These are phyloP conservation scores for Leccinum incarnatum DNA, from an alignment of 768 basidiomycete genomes.

Conservation along the genomic window DNA sequence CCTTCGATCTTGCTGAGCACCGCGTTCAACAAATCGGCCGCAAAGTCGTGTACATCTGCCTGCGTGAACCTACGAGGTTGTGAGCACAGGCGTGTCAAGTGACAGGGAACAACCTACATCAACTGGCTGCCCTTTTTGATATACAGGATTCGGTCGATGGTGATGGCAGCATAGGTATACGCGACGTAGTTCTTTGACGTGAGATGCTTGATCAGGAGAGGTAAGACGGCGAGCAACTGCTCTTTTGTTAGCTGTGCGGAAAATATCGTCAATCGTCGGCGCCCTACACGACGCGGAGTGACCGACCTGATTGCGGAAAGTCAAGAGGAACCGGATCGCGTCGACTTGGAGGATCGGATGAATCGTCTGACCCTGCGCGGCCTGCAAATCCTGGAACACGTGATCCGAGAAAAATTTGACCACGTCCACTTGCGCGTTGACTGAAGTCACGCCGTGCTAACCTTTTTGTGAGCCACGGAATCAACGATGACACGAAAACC, in stretches of 20 bases:
- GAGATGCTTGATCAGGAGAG: constrained; percentile 80
- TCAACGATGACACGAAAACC: constrained; percentile 9
- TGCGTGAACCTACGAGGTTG: constrained; percentile 67
- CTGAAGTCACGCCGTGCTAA: constrained; percentile 90
- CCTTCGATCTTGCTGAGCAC: constrained; percentile 78
- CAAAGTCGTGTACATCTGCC: constrained; percentile 81
- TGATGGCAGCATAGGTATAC: constrained; percentile 95
- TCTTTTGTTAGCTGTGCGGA: constrained; percentile 76
- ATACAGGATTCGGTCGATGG: constrained; percentile 92
- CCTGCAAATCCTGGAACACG: constrained; percentile 83
- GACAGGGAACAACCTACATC: constrained; percentile 49
- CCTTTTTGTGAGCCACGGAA: not conserved
- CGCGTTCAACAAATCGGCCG: constrained; percentile 66
- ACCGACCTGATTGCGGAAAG: constrained; percentile 91
- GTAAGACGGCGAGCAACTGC: constrained; percentile 88
- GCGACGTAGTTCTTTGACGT: constrained; percentile 84
- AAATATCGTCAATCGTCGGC: not conserved
- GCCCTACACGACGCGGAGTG: not conserved
- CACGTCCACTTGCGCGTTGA: constrained; percentile 88
- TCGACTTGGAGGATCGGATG: constrained; percentile 95
- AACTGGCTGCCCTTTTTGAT: constrained; percentile 78
- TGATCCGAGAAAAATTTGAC: constrained; percentile 95
- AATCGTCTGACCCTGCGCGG: constrained; percentile 52
- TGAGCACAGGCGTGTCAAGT: not conserved
- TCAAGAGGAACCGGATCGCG: constrained; percentile 91